phyloP scores from a whole-genome alignment of 192 early-diverging fungal species.

The Diversispora eburnea region DNA sequence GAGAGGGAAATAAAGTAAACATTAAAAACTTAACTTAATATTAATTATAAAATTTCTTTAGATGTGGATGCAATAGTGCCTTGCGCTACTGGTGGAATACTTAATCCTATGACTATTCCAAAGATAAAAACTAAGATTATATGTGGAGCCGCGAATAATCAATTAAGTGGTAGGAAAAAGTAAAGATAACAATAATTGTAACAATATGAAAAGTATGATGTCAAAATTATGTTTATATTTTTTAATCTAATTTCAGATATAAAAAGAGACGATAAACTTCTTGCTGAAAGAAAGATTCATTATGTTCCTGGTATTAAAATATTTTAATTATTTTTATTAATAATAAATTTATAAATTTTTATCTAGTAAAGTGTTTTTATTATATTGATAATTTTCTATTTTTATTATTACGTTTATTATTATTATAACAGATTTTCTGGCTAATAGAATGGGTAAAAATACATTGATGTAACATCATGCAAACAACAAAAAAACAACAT shows the following conservation, averaged over 20 bases:
- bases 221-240: background rate
- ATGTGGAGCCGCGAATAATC: slow-evolving; percentile 51
- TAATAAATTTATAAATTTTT: background rate
- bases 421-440: slow-evolving; percentile 34
- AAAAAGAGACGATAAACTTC: slow-evolving; percentile 33
- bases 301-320: slow-evolving; percentile 37
- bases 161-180: slow-evolving; percentile 30
- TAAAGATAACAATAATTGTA: background rate
- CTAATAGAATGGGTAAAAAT: slow-evolving; percentile 33
- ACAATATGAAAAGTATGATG: background rate
- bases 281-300: slow-evolving; percentile 36
- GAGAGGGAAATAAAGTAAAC: too few relatives aligned
- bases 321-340: background rate
- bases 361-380: background rate
- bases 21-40: too few relatives aligned
- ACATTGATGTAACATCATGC: background rate
- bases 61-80: slow-evolving; percentile 45
- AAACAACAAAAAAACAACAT: background rate
- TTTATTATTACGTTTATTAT: background rate
- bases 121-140: slow-evolving; percentile 34
- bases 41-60: background rate
- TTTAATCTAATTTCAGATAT: slow-evolving; percentile 26
- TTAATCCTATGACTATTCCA: slow-evolving; percentile 41
- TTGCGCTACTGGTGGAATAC: slow-evolving; percentile 42
- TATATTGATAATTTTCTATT: background rate